phyloP scores from a whole-genome alignment of 2,329 filamentous ascomycete genomes.

The Gaeumannomyces sp. region DNA sequence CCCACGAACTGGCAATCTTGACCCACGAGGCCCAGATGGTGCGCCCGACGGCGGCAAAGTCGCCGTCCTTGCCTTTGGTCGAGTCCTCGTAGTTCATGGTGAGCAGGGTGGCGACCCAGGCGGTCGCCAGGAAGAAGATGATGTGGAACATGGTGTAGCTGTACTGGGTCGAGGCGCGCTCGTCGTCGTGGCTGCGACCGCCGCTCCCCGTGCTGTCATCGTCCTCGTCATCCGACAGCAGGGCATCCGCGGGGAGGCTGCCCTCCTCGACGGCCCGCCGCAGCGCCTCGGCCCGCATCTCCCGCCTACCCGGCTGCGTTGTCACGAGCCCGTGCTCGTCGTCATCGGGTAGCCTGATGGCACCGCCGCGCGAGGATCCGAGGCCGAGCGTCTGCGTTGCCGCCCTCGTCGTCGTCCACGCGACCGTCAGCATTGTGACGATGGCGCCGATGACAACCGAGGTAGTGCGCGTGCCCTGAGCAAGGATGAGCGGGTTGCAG shows the following conservation, averaged over 20 bases:
- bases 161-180: conserved; percentile 85
- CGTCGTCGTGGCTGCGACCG: conserved; percentile 71
- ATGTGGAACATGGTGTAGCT: conserved; percentile 94
- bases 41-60: conserved; percentile 87
- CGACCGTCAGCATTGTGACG: conserved; percentile 92
- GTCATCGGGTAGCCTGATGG: conserved; percentile 56
- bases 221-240: conserved; percentile 65
- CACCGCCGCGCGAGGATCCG: conserved; percentile 49
- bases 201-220: conserved; percentile 59
- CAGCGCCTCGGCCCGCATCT: conserved; percentile 89
- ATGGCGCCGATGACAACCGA: conserved; percentile 90
- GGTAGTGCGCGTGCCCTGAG: conserved; percentile 80
- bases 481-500: conserved; percentile 87
- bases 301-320: conserved; percentile 75
- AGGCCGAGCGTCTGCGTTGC: conserved; percentile 83
- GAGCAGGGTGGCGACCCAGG: conserved; percentile 89
- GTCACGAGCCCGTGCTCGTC: conserved; percentile 78
- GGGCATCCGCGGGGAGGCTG: conserved; percentile 81
- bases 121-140: conserved; percentile 94
- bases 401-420: conserved; percentile 94
- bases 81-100: conserved; percentile 64
- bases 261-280: conserved; percentile 89
- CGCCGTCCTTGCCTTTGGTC: conserved; percentile 47
- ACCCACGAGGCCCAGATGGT: conserved; percentile 99
- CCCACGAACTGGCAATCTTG: conserved; percentile 96